A percentile compares a stretch with the other conserved stretches of the same genome.
These are phyloP conservation scores for Benincasa hispida DNA, from an alignment of 306 rosid genomes.

Conservation along the genomic window DNA sequence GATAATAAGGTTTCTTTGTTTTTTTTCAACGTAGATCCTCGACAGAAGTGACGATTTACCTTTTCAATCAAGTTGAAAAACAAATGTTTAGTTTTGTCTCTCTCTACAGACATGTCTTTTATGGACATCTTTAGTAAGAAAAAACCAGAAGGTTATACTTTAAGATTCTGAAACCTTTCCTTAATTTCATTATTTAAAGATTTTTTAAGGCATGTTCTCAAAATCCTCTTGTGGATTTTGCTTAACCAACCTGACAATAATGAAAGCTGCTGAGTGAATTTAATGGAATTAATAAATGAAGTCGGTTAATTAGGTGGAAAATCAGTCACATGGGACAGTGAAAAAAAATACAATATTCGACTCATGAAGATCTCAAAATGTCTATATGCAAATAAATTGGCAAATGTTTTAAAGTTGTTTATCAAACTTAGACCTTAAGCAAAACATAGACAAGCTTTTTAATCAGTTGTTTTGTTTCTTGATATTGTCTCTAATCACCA, in stretches of 20 bases:
- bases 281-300: background rate
- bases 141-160: background rate
- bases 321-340: background rate
- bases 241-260: background rate
- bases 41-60: no score
- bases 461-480: background rate
- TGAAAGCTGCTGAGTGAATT: background rate
- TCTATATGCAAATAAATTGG: background rate
- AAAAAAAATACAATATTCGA: background rate
- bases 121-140: no score
- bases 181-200: background rate
- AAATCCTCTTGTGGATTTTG: background rate
- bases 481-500: background rate
- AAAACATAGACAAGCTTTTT: slow-evolving; percentile 1
- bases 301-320: background rate
- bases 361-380: background rate
- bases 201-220: background rate
- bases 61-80: no score
- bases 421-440: slow-evolving; percentile 54
- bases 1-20: no score
- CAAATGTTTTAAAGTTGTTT: slow-evolving; percentile 30
- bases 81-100: no score
- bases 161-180: background rate
- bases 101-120: no score
- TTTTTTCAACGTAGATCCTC: no score